Base-by-base conservation (phyloP, 345 rosid species). In the Syzygium grande region DNA sequence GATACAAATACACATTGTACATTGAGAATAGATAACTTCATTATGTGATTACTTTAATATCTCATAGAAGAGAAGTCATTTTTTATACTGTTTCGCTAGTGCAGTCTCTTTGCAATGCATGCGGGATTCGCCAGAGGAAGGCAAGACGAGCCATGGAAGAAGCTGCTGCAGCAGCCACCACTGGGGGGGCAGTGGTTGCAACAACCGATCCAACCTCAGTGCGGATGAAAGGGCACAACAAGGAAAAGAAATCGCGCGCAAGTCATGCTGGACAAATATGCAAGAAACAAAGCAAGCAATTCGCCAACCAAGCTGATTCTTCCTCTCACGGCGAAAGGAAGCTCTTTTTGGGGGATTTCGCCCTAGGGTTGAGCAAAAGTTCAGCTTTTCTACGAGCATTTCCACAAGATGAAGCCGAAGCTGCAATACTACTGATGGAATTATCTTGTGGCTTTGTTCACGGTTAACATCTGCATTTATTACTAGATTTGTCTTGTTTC, bases 51-150 rank as follows among this genome's bases (percentile, higher is more conserved):
- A 38, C 80, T 73, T 73, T 73, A 34, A 49, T 34, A 34, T 73
- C 46, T 9, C 49, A 38, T 34, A 19, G 46, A 34, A 73, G 25
- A 38, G 14, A 68, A 68, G 25, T 73, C 49, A 4, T n/a, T 58
- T 58, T 19, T 16, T 0, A 23, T 73, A 22, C 41, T n/a, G 61
- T 19, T 9, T 16, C 14, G n/a, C 19, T 87, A 55, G 55, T 89
- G 86, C 95, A 97, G 99, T 94, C 99, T 41, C 98, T 97, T 59
- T 97, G 99, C 92, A 96, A 96, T 86, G 99, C 99, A 14, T 96
- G 98, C 73, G 99, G 99, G 86, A 96, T 96, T 87, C 92, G 98
- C 21, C 97, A 94, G 89, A 94, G 98, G 94, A 97, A 97, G 94
- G 98, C 98, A 6, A 93, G 97, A 79, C 89, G 97, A 43, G 98